Percentiles rank a stretch among this genome's conserved stretches.
These are phyloP conservation scores for Echinochloa phyllopogon DNA, from an alignment of 176 grass and related monocot species.

Conservation along the genomic window DNA sequence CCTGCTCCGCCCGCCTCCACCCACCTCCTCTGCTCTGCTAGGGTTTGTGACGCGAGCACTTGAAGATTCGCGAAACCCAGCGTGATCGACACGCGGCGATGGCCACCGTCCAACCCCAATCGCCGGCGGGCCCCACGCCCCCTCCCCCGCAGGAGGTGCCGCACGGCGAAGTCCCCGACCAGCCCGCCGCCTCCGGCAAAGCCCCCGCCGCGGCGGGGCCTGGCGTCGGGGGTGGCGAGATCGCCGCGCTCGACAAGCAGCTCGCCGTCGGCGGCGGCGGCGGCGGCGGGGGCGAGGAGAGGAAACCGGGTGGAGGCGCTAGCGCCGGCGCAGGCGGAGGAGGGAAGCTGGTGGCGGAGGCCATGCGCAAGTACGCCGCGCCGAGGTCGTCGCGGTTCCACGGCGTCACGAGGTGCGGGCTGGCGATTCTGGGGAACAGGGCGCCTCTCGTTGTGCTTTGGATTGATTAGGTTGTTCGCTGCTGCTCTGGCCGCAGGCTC, in stretches of 20 bases:
- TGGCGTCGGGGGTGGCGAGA: conserved; percentile 36
- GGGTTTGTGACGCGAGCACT: conserved; percentile 38
- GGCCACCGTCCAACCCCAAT: conserved; percentile 38
- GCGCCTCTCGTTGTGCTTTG: not conserved
- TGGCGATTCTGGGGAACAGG: not conserved
- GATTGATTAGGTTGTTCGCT: conserved; percentile 9
- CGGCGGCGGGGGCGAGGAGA: conserved; percentile 5
- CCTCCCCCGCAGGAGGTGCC: not conserved
- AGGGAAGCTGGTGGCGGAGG: conserved; percentile 66
- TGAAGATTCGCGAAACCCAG: conserved; percentile 55
- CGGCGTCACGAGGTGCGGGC: conserved; percentile 79
- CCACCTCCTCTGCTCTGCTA: not conserved
- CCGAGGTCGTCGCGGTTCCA: conserved; percentile 88
- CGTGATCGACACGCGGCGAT: conserved; percentile 29
- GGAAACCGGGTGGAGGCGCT: not conserved
- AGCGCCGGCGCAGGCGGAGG: not conserved
- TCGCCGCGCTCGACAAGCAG: conserved; percentile 55
- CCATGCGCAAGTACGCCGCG: conserved; percentile 79
- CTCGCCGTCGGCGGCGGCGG: conserved; percentile 21
- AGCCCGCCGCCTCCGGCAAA: conserved; percentile 5
- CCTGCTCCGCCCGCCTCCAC: not conserved
- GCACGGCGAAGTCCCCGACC: not conserved
- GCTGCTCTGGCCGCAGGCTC: conserved; percentile 45
- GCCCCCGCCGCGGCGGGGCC: not conserved
- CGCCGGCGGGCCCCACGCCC: conserved; percentile 39